Conservation (phyloP, 2,329 filamentous ascomycete species). For the Verticillium alfalfae region DNA sequence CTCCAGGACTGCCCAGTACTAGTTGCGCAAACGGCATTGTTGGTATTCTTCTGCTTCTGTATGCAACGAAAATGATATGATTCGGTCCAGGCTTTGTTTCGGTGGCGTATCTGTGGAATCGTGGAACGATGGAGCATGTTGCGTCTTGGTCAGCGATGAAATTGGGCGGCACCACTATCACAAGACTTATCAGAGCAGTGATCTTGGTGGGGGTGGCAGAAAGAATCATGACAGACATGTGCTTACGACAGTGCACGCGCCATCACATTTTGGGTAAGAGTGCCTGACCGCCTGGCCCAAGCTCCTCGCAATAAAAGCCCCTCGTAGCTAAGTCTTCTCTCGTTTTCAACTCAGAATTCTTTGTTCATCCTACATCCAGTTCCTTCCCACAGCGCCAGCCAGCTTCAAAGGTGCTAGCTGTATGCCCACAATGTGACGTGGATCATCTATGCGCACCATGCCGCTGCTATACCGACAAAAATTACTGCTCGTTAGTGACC, state of each 20-base stretch:
- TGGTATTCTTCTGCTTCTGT: background rate
- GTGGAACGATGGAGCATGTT: background rate
- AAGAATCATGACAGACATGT: background rate
- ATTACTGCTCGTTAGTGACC: slow-evolving; percentile 16
- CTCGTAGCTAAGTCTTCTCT: background rate
- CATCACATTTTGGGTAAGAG: background rate
- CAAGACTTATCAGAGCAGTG: background rate
- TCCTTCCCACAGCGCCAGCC: background rate
- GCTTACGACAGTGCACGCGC: background rate
- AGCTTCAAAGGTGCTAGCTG: background rate
- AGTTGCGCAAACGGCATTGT: slow-evolving; percentile 66
- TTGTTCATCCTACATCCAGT: background rate
- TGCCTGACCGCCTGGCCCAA: background rate
- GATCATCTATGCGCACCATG: slow-evolving; percentile 9
- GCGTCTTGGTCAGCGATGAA: background rate
- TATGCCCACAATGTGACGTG: slow-evolving; percentile 10
- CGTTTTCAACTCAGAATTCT: background rate
- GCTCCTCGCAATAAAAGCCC: background rate
- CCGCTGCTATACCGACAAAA: slow-evolving; percentile 4
- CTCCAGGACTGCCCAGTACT: slow-evolving; percentile 87
- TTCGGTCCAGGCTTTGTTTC: no score
- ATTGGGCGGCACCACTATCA: background rate
- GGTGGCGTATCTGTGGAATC: background rate
- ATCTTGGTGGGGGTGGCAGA: background rate
- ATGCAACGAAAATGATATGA: no score